phyloP scores from a whole-genome alignment of 805 yeast genomes.

The Isabelozyma pseudorhagii region DNA sequence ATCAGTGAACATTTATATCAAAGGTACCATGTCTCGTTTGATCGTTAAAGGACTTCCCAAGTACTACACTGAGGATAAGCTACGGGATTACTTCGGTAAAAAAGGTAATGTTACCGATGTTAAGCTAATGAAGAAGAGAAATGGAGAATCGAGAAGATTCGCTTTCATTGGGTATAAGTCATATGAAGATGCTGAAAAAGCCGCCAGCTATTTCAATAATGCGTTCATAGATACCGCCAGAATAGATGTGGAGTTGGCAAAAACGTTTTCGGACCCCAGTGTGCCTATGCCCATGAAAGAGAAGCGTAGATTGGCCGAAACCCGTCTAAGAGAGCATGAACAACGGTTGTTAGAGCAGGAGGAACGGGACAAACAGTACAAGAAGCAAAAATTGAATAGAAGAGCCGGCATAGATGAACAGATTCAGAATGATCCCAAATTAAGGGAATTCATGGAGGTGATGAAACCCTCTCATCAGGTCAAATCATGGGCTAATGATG shows the following conservation, averaged over 20 bases:
- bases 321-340: constrained; percentile 37
- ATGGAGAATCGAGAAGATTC: constrained; percentile 87
- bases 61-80: constrained; percentile 69
- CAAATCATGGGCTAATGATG: constrained; percentile 74
- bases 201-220: constrained; percentile 70
- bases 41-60: constrained; percentile 88
- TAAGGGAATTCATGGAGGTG: constrained; percentile 77
- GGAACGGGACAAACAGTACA: constrained; percentile 35
- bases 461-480: constrained; percentile 73
- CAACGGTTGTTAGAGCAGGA: constrained; percentile 37
- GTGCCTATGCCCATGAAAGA: constrained; percentile 61
- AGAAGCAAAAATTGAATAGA: constrained; percentile 32
- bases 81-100: constrained; percentile 60
- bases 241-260: constrained; percentile 78
- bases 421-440: constrained; percentile 60
- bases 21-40: constrained; percentile 62
- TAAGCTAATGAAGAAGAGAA: constrained; percentile 72
- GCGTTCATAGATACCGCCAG: constrained; percentile 82
- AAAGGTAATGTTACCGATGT: constrained; percentile 81
- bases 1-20: no score
- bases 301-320: constrained; percentile 45
- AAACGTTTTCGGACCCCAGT: constrained; percentile 77
- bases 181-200: constrained; percentile 70
- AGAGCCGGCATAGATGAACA: constrained; percentile 51
- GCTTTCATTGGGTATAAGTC: constrained; percentile 87